Base-by-base conservation (phyloP, 2,329 filamentous ascomycete species). In the Rutstroemia sp. region DNA sequence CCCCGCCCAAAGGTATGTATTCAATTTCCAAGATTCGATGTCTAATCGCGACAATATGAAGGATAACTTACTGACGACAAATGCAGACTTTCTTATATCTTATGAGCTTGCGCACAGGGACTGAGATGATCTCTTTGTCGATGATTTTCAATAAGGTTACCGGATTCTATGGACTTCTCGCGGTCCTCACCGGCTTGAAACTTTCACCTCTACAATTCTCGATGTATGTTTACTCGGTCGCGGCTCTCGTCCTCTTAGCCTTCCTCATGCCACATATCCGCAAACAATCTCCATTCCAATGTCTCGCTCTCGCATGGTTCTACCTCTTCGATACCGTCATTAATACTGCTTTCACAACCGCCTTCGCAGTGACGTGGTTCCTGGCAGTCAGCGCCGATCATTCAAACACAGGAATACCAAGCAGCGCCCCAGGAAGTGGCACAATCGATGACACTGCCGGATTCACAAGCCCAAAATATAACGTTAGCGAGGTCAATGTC, bases 121-220 rank as follows among this genome's bases (percentile, higher is more conserved):
- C 89, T 48, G 90, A 94, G 65, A 80, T 96, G 67, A 90, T 96
- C 66, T 85, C 88, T 4, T 79, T 94, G 60, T 85, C 88, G 10
- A 82, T 95, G 62, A 79, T 95, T 55, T 86, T 96, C 75, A 96
- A 96, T 79, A 96, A 96, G 73, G 82, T 92, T 63, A 92, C 90
- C 50, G 92, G 91, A 57, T 78, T 96, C 64, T 96, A 95, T 73
- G 92, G 92, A 62, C 79, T 96, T 45, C 85, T 96, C 64, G 91
- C 92, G 58, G 81, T 96, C 64, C 77, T 96, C 62, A 95, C 92
- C 23, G 92, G 92, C 69, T 91, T 89, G 72, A 78, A 86, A 64
- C 83, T 96, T 61, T 92, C 90, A 54, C 79, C 85, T 30, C 80
- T 94, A 23, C 92, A 96, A 72, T 80, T 96, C 57, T 88, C 87